Evolutionary conservation across 2,329 filamentous ascomycete genomes (phyloP).

Genomic region (Alternaria metachromatica): DNA sequence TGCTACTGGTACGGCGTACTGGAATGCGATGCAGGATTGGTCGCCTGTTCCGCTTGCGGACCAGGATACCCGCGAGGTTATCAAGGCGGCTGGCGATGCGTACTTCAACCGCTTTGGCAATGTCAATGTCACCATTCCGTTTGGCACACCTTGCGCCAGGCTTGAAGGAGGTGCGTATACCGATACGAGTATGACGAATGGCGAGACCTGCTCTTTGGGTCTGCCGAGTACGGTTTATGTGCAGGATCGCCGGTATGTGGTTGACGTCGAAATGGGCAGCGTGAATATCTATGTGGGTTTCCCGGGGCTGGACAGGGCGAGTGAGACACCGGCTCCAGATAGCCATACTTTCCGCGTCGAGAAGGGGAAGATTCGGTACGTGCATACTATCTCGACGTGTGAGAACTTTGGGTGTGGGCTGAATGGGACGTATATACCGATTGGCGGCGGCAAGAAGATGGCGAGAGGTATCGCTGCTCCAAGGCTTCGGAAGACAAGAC

Average conservation of each 20-base stretch:
- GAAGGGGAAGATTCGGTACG: conserved; percentile 29
- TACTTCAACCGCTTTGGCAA: conserved; percentile 31
- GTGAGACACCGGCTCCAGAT: conserved; percentile 23
- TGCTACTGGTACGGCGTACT: conserved; percentile 22
- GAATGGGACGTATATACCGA: conserved; percentile 21
- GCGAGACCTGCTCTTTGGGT: conserved; percentile 26
- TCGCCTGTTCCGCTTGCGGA: conserved; percentile 15
- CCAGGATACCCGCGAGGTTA: conserved; percentile 20
- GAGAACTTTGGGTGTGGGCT: conserved; percentile 27
- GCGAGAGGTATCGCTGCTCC: background rate
- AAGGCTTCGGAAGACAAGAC: background rate
- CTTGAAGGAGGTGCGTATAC: conserved; percentile 39
- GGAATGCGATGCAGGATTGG: conserved; percentile 24
- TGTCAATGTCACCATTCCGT: conserved; percentile 25
- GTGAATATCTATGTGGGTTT: conserved; percentile 34
- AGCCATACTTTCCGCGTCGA: conserved; percentile 36
- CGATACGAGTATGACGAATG: conserved; percentile 12
- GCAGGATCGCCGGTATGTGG: conserved; percentile 32
- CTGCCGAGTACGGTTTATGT: conserved; percentile 30
- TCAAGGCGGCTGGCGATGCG: conserved; percentile 32
- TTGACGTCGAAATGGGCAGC: conserved; percentile 33
- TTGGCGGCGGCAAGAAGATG: background rate
- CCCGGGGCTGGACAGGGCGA: conserved; percentile 26
- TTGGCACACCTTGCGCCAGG: conserved; percentile 32
- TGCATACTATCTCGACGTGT: conserved; percentile 32